Evolutionary conservation across 306 rosid genomes (phyloP).

Genomic region (Abrus precatorius): DNA sequence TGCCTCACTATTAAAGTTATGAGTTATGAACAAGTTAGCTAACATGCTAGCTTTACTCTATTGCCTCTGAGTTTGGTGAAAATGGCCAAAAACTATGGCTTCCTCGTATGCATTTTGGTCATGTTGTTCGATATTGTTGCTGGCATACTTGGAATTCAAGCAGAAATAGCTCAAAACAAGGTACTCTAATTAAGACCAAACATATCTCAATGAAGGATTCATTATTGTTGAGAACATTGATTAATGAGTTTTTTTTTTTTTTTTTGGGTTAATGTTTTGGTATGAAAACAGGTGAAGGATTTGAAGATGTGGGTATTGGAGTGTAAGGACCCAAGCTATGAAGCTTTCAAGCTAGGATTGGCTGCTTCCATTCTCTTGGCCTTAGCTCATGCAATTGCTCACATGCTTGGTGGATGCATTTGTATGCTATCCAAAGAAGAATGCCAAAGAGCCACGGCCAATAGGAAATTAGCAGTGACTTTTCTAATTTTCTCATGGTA

Average conservation of each 20-base stretch:
- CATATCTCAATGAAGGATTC: not conserved
- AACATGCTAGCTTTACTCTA: constrained; percentile 4
- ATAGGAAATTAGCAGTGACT: constrained; percentile 60
- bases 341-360: constrained; percentile 79
- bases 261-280: not conserved
- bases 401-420: constrained; percentile 76
- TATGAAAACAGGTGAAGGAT: constrained; percentile 64
- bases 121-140: constrained; percentile 68
- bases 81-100: constrained; percentile 66
- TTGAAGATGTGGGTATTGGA: constrained; percentile 68
- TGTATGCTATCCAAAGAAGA: constrained; percentile 62
- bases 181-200: constrained; percentile 44
- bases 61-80: constrained; percentile 7
- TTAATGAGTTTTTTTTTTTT: not conserved
- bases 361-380: constrained; percentile 70
- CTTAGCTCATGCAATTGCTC: constrained; percentile 68
- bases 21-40: constrained; percentile 48
- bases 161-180: constrained; percentile 85
- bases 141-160: constrained; percentile 86
- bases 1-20: constrained; percentile 35
- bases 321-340: constrained; percentile 75
- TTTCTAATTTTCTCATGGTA: constrained; percentile 79
- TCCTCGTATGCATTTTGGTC: constrained; percentile 69
- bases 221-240: not conserved
- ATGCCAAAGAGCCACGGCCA: constrained; percentile 54